Base-by-base conservation (phyloP, 2,329 filamentous ascomycete genomes). In the Monascus ruber region DNA sequence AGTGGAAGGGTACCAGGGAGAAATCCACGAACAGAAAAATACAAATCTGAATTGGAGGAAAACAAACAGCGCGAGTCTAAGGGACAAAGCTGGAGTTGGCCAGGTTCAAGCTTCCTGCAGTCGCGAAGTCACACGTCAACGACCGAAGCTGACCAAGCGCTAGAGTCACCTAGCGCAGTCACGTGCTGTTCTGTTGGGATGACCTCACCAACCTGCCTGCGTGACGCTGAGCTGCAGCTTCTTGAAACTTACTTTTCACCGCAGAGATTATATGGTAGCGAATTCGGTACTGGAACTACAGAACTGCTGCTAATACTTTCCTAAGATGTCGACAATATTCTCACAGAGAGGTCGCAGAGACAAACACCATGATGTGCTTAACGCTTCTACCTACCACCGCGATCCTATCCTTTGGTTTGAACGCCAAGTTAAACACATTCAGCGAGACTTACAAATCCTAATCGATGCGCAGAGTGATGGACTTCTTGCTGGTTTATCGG, bases 391-490 rank as follows among this genome's bases (percentile, higher is more conserved):
- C 11, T 48, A 55, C 39, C 54, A 62, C 33, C 50, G 62, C 29
- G 61, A 67, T 42, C 62, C 70, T 39, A 59, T 74, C 26, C 53
- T 73, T n/a, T 63, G 65, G 26, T 55, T 76, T 41, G 67, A 72
- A 46, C 64, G 72, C 41, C 67, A 71, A 50, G 67, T 74, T 25
- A 67, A 64, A 40, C 61, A 74, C 46, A 68, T 79, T 6, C 69
- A 79, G 50, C 65, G 66, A 38, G 71, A 74, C 43, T 63, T 80
- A 6, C 76, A 80, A 53, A 63, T 65, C 41, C 60, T 79, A 7
- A 70, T 80, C 24, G 76, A 80, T 55, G 73, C 73, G 6, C 76
- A 80, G 54, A 72, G 73, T 27, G 73, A 77, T 47, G 74, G 71
- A 11, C 60, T 80, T 26, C 60, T 71, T 32, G 65, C 68, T 35